A percentile compares a stretch with the other conserved stretches of the same genome.
Conservation (phyloP, 1,284 basidiomycete genomes). For the Fistulinella staudtii region DNA sequence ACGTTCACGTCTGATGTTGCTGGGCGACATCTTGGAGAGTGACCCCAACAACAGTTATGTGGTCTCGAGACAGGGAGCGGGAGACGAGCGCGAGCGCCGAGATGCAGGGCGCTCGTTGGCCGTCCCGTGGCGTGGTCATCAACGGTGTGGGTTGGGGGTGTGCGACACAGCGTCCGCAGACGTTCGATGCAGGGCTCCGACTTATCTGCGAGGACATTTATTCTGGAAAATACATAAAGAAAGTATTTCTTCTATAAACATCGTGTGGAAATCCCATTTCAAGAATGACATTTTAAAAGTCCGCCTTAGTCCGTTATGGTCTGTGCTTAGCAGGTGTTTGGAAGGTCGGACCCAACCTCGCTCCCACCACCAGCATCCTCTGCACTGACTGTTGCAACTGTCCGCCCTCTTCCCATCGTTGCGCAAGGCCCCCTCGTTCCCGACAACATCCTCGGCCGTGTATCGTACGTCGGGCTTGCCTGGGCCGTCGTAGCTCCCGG, state of each 20-base stretch:
- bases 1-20: constrained; percentile 24
- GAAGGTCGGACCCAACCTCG: constrained; percentile 40
- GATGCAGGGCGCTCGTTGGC: neutral
- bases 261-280: constrained; percentile 9
- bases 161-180: neutral
- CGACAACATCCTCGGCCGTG: constrained; percentile 8
- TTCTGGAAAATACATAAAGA: constrained; percentile 1
- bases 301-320: constrained; percentile 34
- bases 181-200: neutral
- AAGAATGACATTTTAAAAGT: constrained; percentile 25
- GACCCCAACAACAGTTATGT: no score
- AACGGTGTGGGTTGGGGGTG: neutral
- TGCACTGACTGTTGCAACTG: constrained; percentile 23
- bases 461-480: constrained; percentile 17
- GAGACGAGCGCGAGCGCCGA: no score
- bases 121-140: neutral
- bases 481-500: constrained; percentile 16
- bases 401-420: constrained; percentile 17
- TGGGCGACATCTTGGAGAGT: constrained; percentile 17
- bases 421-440: constrained; percentile 19
- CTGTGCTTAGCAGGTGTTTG: constrained; percentile 38
- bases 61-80: no score
- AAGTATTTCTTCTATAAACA: constrained; percentile 25
- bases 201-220: no score
- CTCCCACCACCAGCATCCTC: constrained; percentile 40